Evolutionary conservation across 2,329 filamentous ascomycete genomes (phyloP), one percentile per base, ranked within the genome.

Genomic region (Phaeophleospora eucalypticola): DNA sequence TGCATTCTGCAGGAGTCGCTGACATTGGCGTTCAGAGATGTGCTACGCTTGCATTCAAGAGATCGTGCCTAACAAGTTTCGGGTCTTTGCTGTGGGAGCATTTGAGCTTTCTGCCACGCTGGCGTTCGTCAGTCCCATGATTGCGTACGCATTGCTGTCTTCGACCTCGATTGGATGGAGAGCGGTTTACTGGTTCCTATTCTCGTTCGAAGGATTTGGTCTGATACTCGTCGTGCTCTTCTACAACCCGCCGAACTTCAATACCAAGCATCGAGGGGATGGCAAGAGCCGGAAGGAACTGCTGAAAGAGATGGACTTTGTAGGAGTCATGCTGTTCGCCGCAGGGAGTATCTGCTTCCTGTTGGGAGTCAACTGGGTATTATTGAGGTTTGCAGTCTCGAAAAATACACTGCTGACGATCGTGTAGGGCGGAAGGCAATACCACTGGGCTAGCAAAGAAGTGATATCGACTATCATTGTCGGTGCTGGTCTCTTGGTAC

Each of bases 221-320:
- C 36, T 52, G 3, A 56, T 68, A 41, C 54, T 68, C 40, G 55
- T 71, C 27, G 63, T 62, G 49, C 56, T 65, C 46, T 60, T 56
- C 43, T 64, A 64, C 48, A 44, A 56, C 16, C 61, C 61, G n/a
- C 61, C 61, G 18, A 59, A 44, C 16, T 64, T 62, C 46, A 46
- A 58, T 32, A 62, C 59, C 4, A 65, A 65, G 49, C 63, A 65
- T 56, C 45, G 53, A 14, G 48, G 48, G 16, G 61, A 64, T 40
- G 47, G 50, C 14, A 62, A 63, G 48, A 56, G 52, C 1, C 57
- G 58, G 36, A 53, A 48, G 54, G 41, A 63, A 45, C 48, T 64
- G 21, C 41, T 78, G 15, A 60, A 59, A 15, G 68, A 73, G 12
- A 66, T 80, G 44, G 77, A 80, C 57, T 78, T 71, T 49, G 59